Evolutionary conservation across 768 basidiomycete species (phyloP).

Genomic region (Amanita pseudoporphyria): DNA sequence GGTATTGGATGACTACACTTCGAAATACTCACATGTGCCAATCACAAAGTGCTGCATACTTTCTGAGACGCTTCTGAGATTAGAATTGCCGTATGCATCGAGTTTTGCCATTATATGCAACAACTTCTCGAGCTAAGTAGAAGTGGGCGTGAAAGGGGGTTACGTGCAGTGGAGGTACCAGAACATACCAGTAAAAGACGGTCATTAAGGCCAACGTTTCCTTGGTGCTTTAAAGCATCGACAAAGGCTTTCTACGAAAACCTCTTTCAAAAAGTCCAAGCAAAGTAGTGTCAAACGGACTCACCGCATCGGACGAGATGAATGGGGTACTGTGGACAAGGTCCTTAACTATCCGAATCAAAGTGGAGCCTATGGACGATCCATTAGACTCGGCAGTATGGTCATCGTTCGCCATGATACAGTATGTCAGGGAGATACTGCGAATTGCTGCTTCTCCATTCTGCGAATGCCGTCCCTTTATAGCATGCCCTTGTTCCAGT

Average conservation of each 20-base stretch:
- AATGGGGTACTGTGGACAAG: conserved; percentile 18
- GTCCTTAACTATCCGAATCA: conserved; percentile 9
- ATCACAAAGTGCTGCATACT: conserved; percentile 43
- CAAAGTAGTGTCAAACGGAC: neutral
- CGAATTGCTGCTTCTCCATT: neutral
- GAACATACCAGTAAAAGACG: conserved; percentile 46
- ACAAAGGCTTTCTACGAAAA: conserved; percentile 33
- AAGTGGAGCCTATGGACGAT: too few relatives aligned
- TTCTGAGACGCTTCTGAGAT: conserved; percentile 15
- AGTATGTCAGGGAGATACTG: too few relatives aligned
- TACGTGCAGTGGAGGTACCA: neutral
- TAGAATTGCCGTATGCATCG: conserved; percentile 12
- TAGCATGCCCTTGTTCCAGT: neutral
- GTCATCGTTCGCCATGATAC: too few relatives aligned
- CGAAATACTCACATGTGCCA: conserved; percentile 37
- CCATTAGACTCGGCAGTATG: too few relatives aligned
- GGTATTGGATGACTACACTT: conserved; percentile 11
- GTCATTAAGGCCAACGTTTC: conserved; percentile 41
- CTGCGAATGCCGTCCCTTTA: neutral
- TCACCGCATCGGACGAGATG: neutral
- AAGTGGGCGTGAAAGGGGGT: neutral
- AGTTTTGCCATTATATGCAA: conserved; percentile 51
- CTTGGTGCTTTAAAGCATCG: conserved; percentile 36
- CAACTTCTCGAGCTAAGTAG: conserved; percentile 52
- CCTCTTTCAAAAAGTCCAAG: neutral